Base-by-base conservation (phyloP, 139 green algal genomes). In the Pseudopediastrum boryanum region DNA sequence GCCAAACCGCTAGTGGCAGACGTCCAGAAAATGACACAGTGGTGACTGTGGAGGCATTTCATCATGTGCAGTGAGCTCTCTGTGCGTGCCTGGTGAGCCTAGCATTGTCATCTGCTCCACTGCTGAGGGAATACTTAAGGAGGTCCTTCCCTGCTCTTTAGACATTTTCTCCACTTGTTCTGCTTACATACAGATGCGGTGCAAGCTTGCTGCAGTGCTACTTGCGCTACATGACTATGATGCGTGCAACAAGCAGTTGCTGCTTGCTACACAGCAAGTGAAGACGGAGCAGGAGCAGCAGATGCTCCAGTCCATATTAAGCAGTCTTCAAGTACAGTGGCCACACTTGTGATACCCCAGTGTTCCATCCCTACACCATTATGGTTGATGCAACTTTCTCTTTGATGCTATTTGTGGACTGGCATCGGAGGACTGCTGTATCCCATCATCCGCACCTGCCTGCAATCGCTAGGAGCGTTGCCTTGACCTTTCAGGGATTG, bases 141-240 rank as follows among this genome's bases (percentile, higher is more conserved):
- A n/a, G n/a, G n/a, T n/a, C n/a, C n/a, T n/a, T n/a, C n/a, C n/a
- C n/a, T n/a, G n/a, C n/a, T n/a, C n/a, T n/a, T n/a, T n/a, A n/a
- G n/a, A n/a, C n/a, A n/a, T n/a, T n/a, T n/a, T n/a, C n/a, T 56
- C 16, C 13, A 16, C 46, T 56, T 12, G 13, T 56, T 10, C 13
- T 74, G 42, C 36, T 25, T 29, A 21, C 1, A 13, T 78, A 29
- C 56, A 71, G 71, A 43, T 70, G 25, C 71, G 54, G 27, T 56
- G 71, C 71, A 78, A 78, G 54, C 50, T 78, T 43, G 71, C 71
- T 42, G 51, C 71, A 33, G 71, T 69, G 38, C 71, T 78, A 27
- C 54, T 78, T 27, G 56, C 54, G 9, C 38, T 59, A 41, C 33
- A 46, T 33, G n/a, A 78, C 27, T 78, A 78, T 38, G 10, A 54